phyloP scores from a whole-genome alignment of 345 rosid species.

The Acer negundo region DNA sequence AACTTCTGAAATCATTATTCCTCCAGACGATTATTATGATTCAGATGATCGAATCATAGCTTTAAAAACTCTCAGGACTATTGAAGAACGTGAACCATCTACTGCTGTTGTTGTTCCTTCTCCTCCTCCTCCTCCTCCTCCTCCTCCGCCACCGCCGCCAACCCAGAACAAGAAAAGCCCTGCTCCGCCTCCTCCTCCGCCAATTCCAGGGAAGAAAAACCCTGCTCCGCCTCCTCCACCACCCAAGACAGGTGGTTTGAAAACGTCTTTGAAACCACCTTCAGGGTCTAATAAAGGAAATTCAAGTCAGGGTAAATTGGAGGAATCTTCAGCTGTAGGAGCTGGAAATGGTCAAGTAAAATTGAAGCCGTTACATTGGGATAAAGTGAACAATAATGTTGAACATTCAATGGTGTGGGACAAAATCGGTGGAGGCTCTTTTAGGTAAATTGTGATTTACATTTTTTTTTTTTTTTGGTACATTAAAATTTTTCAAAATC shows the following conservation, averaged over 20 bases:
- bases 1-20: conserved; percentile 39
- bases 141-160: conserved; percentile 38
- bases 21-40: conserved; percentile 13
- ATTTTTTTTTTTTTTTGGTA: not conserved
- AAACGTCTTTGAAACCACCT: conserved; percentile 44
- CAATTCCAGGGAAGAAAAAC: conserved; percentile 22
- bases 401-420: conserved; percentile 96
- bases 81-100: conserved; percentile 23
- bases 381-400: conserved; percentile 59
- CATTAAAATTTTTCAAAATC: not conserved
- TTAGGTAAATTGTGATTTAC: conserved; percentile 52
- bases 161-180: conserved; percentile 15
- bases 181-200: conserved; percentile 38
- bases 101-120: conserved; percentile 34
- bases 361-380: conserved; percentile 93
- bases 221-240: conserved; percentile 56
- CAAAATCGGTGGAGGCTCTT: conserved; percentile 76
- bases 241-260: conserved; percentile 27
- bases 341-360: conserved; percentile 50
- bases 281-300: conserved; percentile 28
- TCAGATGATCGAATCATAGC: not conserved
- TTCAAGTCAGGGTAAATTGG: conserved; percentile 24
- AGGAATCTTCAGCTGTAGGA: conserved; percentile 34
- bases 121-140: conserved; percentile 1
- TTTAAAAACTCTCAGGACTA: conserved; percentile 16